These are phyloP conservation scores for Yarrowia sp. DNA, from an alignment of 805 yeast genomes.

Conservation along the genomic window DNA sequence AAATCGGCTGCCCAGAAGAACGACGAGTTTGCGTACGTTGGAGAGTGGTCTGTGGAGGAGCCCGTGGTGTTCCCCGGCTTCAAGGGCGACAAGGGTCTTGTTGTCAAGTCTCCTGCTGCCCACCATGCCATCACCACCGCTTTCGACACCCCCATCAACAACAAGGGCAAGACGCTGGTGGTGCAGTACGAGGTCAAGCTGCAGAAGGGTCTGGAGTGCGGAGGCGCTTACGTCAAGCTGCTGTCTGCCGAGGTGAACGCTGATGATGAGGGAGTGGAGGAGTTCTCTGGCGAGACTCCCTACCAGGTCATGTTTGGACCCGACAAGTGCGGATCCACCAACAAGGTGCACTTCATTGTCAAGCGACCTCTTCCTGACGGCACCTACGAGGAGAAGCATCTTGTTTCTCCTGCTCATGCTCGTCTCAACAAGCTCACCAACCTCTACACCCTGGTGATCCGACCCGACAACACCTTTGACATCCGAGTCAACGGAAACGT, in stretches of 20 bases:
- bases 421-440: constrained; percentile 52
- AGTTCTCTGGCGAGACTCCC: constrained; percentile 64
- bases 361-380: constrained; percentile 59
- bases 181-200: constrained; percentile 86
- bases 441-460: constrained; percentile 73
- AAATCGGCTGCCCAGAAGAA: constrained; percentile 50
- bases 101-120: constrained; percentile 70
- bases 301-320: constrained; percentile 94
- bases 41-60: constrained; percentile 75
- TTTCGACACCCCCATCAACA: constrained; percentile 57
- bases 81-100: constrained; percentile 69
- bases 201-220: constrained; percentile 76
- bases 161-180: constrained; percentile 64
- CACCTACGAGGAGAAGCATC: constrained; percentile 63
- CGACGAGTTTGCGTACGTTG: constrained; percentile 59
- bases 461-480: constrained; percentile 66
- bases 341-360: constrained; percentile 76
- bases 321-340: constrained; percentile 79
- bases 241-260: constrained; percentile 44
- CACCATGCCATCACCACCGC: constrained; percentile 76
- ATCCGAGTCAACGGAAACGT: constrained; percentile 79
- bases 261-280: constrained; percentile 42
- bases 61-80: constrained; percentile 57
- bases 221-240: constrained; percentile 86
- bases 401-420: constrained; percentile 66